Percentiles rank a stretch among this genome's conserved stretches.
Evolutionary conservation across 257 asterid genomes (phyloP).

Genomic region (Solanum stenotomum): DNA sequence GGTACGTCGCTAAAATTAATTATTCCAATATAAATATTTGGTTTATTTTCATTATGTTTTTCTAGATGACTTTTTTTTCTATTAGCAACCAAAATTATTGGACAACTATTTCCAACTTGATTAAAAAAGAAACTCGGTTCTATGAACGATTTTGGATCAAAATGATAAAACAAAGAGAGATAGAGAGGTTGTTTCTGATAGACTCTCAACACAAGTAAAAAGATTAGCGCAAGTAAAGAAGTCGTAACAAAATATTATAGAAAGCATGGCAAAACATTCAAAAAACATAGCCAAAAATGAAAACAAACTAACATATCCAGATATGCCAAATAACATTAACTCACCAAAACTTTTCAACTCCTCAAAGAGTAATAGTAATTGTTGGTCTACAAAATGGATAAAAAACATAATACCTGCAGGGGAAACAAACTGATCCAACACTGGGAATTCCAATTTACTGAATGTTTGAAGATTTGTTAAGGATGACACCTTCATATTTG

Average conservation of each 20-base stretch:
- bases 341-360: not conserved
- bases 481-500: conserved; percentile 48
- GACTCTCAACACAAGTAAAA: not conserved
- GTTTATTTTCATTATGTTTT: too few relatives aligned
- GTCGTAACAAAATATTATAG: not conserved
- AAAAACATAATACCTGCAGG: not conserved
- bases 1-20: too few relatives aligned
- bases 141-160: too few relatives aligned
- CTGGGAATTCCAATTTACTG: not conserved
- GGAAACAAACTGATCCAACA: not conserved
- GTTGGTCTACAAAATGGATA: not conserved
- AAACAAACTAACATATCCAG: not conserved
- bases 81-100: too few relatives aligned
- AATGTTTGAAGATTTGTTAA: conserved; percentile 42
- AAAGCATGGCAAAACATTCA: not conserved
- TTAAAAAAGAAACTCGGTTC: too few relatives aligned
- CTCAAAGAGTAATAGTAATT: not conserved
- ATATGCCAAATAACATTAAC: not conserved
- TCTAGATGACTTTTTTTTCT: too few relatives aligned
- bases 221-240: too few relatives aligned
- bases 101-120: too few relatives aligned
- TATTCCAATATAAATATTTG: too few relatives aligned
- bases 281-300: not conserved
- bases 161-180: too few relatives aligned
- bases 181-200: too few relatives aligned